Evolutionary conservation across 2,329 filamentous ascomycete genomes (phyloP).

Genomic region (Massarina eburnea): DNA sequence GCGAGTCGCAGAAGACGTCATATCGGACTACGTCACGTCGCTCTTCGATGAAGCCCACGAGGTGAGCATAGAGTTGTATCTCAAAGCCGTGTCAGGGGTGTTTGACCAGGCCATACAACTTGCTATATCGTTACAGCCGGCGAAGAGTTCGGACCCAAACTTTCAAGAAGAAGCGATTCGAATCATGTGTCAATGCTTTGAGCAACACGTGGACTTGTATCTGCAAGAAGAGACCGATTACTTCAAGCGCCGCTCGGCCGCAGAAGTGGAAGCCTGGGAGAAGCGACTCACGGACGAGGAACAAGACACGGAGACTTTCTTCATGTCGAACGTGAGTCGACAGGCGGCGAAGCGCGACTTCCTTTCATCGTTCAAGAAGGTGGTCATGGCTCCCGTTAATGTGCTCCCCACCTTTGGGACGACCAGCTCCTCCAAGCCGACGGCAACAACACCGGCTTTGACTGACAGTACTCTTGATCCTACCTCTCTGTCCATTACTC

Average conservation of each 20-base stretch:
- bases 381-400: slow-evolving; percentile 98
- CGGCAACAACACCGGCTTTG: slow-evolving; percentile 19
- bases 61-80: slow-evolving; percentile 71
- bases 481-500: slow-evolving; percentile 31
- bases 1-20: slow-evolving; percentile 76
- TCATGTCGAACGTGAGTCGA: slow-evolving; percentile 92
- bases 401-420: slow-evolving; percentile 70
- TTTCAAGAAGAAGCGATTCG: slow-evolving; percentile 67
- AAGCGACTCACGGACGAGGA: slow-evolving; percentile 90
- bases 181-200: slow-evolving; percentile 74
- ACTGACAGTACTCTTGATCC: slow-evolving; percentile 37
- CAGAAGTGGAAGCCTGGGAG: slow-evolving; percentile 83
- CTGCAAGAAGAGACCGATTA: slow-evolving; percentile 86
- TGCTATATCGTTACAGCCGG: slow-evolving; percentile 68
- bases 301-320: slow-evolving; percentile 86
- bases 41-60: slow-evolving; percentile 87
- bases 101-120: slow-evolving; percentile 86
- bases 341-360: slow-evolving; percentile 97
- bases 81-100: slow-evolving; percentile 82
- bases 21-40: slow-evolving; percentile 82
- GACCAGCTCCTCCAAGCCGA: slow-evolving; percentile 40
- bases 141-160: slow-evolving; percentile 62
- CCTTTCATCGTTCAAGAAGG: slow-evolving; percentile 93
- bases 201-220: slow-evolving; percentile 92
- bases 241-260: slow-evolving; percentile 75